Evolutionary conservation across 2,329 filamentous ascomycete genomes (phyloP).

Genomic region (Fusarium nanum): DNA sequence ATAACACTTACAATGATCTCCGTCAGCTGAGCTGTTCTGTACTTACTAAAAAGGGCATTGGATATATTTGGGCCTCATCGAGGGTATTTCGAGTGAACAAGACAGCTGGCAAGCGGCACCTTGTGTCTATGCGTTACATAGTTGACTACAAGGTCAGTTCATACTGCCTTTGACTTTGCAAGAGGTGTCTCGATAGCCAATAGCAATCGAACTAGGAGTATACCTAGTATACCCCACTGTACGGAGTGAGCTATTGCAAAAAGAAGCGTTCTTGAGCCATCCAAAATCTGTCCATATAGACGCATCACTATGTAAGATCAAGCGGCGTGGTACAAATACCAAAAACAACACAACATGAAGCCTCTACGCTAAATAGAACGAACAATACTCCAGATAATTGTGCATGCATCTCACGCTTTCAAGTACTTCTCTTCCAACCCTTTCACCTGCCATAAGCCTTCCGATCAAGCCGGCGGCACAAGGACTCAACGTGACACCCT

Average conservation of each 20-base stretch:
- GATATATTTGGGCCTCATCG: neutral
- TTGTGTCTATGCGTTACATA: neutral
- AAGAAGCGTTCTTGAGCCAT: neutral
- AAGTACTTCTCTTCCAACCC: neutral
- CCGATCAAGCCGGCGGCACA: fast-evolving
- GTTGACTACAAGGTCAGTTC: neutral
- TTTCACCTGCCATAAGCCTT: neutral
- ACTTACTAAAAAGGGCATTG: fast-evolving
- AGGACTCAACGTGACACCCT: fast-evolving
- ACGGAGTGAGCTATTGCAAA: neutral
- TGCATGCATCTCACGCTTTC: fast-evolving
- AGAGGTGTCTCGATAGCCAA: neutral
- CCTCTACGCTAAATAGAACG: neutral
- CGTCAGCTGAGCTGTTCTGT: neutral
- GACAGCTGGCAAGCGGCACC: neutral
- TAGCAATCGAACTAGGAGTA: neutral
- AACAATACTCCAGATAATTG: fast-evolving
- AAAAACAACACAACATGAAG: too few species aligned
- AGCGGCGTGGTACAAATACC: too few species aligned
- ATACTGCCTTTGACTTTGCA: neutral
- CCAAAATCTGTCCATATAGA: neutral
- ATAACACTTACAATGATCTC: fast-evolving
- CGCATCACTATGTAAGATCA: too few species aligned
- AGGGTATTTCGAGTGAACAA: neutral
- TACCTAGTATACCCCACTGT: fast-evolving